Base-by-base conservation (phyloP, 23 red algal species). In the Agarophyton chilense region DNA sequence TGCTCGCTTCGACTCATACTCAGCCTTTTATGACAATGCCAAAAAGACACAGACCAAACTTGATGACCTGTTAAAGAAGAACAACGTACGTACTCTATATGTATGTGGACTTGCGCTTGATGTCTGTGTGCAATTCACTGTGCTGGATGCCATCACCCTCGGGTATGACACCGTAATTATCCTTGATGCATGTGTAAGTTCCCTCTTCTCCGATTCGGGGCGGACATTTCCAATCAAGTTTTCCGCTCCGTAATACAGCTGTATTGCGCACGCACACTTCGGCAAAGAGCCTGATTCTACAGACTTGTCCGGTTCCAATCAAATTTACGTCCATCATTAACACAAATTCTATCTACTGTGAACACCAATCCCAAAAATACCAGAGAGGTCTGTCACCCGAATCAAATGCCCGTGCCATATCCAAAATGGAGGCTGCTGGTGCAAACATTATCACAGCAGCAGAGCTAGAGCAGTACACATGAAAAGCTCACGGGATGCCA, bases 21-120 rank as follows among this genome's bases (percentile, higher is more conserved):
- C 94, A 1, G 94, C 79, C 9, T 96, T 96, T 52, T 60, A 51
- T 51, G 87, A 92, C 57, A 84, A 91, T 54, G 36, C 53, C 41
- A 77, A 38, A 19, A 73, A 74, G 26, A 10, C 44, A 35, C 66
- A 84, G 10, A 92, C 94, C 1, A 47, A 71, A 34, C 81, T 96
- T 32, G 43, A 49, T 25, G 25, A 39, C 6, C 21, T 52, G 29
- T 72, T 96, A 35, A 77, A 46, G 51, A 38, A 47, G 32, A 62
- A 33, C 18, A 47, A 65, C 29, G 82, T 92, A 62, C 54, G 49
- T 47, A 65, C 53, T n/a, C 18, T 96, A 21, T 66, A 63, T 26
- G 63, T 96, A 4, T 91, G 80, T 42, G 94, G 94, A 6, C 49
- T 96, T 1, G 94, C 94, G 4, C 45, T 60, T 4, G 94, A 96